phyloP scores from a whole-genome alignment of 176 grass and related monocot genomes.

The Cocos nucifera region DNA sequence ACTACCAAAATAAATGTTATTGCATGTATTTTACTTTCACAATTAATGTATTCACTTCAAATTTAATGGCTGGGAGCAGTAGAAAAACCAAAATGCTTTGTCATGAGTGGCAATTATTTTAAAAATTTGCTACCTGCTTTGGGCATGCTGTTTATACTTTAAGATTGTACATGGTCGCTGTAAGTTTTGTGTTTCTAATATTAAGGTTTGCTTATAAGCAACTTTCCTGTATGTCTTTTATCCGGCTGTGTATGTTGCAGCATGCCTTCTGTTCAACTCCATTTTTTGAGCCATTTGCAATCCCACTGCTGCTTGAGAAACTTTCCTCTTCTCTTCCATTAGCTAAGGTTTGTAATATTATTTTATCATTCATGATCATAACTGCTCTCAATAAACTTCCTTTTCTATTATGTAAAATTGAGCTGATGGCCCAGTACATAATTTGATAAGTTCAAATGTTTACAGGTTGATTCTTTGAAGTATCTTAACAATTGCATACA shows the following conservation, averaged over 20 bases:
- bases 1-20: too few species aligned
- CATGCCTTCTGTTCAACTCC: conserved; percentile 65
- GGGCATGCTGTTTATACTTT: too few species aligned
- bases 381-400: too few species aligned
- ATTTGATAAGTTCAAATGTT: conserved; percentile 19
- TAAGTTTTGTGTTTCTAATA: background rate
- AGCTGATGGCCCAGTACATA: background rate
- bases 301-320: conserved; percentile 93
- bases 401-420: too few species aligned
- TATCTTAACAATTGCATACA: conserved; percentile 76
- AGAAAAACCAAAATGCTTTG: too few species aligned
- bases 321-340: conserved; percentile 77
- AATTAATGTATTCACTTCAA: too few species aligned
- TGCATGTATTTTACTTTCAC: too few species aligned
- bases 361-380: background rate
- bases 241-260: conserved; percentile 50
- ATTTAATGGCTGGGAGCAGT: too few species aligned
- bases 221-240: conserved; percentile 16
- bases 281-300: conserved; percentile 62
- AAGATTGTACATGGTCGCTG: background rate
- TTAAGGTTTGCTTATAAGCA: too few species aligned
- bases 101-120: too few species aligned
- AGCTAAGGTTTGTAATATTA: conserved; percentile 60
- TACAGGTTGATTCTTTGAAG: conserved; percentile 93
- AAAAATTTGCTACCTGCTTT: too few species aligned